These are phyloP conservation scores for Saccharomycopsis hybrid DNA, from an alignment of 1,139 yeast species.

Conservation along the genomic window DNA sequence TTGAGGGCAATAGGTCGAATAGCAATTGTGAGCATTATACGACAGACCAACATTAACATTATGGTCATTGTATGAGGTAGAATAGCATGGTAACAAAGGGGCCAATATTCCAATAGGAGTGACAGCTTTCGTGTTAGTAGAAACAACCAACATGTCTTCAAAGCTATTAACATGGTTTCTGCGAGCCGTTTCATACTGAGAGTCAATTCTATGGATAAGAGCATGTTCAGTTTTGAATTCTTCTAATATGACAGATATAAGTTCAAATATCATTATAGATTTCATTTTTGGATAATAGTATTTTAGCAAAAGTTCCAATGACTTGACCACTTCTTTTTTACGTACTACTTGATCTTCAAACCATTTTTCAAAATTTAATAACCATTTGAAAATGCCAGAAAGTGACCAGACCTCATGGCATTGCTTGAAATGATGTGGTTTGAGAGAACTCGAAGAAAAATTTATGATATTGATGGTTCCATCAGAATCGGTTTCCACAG, in stretches of 20 bases:
- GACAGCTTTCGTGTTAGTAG: not conserved
- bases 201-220: slow-evolving; percentile 5
- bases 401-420: slow-evolving; percentile 47
- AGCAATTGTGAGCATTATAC: slow-evolving; percentile 4
- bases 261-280: not conserved
- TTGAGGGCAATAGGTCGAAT: slow-evolving; percentile 15
- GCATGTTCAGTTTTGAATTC: not conserved
- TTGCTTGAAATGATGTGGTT: slow-evolving; percentile 41
- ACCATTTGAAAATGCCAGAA: slow-evolving; percentile 46
- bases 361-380: slow-evolving; percentile 33
- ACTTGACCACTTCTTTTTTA: slow-evolving; percentile 43
- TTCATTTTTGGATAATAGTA: slow-evolving; percentile 27
- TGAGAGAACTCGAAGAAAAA: slow-evolving; percentile 29
- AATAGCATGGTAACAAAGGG: slow-evolving; percentile 11
- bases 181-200: not conserved
- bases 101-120: slow-evolving; percentile 12
- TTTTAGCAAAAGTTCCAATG: slow-evolving; percentile 45
- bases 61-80: slow-evolving; percentile 1
- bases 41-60: not conserved
- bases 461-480: slow-evolving; percentile 8
- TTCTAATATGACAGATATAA: not conserved
- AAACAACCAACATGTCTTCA: slow-evolving; percentile 6
- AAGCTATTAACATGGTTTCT: not conserved
- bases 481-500: slow-evolving; percentile 5
- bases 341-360: slow-evolving; percentile 37